Base-by-base conservation (phyloP, 768 basidiomycete species). In the Clitopilus hobsonii region DNA sequence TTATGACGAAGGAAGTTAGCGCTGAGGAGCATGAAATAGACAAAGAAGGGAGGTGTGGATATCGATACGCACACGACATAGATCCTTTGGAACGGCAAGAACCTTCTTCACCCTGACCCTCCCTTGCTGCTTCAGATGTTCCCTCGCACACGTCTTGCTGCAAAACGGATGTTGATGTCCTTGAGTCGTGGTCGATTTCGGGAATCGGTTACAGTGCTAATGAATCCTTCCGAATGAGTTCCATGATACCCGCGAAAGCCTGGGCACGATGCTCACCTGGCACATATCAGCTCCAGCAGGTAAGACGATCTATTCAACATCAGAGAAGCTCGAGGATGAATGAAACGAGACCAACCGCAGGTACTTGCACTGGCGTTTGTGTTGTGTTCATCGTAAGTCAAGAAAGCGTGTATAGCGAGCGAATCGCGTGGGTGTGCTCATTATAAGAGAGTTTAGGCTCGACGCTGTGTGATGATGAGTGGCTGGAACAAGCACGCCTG, bases 141-240 rank as follows among this genome's bases (percentile, higher is more conserved):
- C 54, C 51, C 38, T 48, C 26, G 61, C 58, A 14, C 61, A 62
- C 16, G 54, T 54, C 29, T 49, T 59, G 29, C 58, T 56, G 28
- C 61, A 62, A 47, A 53, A 62, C 10, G 57, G 57, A 29, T 61
- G 57, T 24, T 56, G 23, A n/a, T 51, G 22, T 18, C 60, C 60
- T 26, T 58, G 53, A 18, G 48, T 22, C 14, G 49, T 52, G 6
- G 53, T 27, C 30, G 32, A 29, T 32, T 56, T 61, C 7, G 55
- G 60, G 27, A 49, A 53, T 25, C 38, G 28, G 10, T 54, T 53
- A 41, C 60, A 61, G 24, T 56, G 49, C 60, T 61, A n/a, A n/a
- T n/a, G n/a, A n/a, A n/a, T n/a, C n/a, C n/a, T n/a, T n/a, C n/a
- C n/a, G n/a, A n/a, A n/a, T n/a, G n/a, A n/a, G n/a, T n/a, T n/a